A percentile compares a stretch with the other conserved stretches of the same genome.
Conservation (phyloP, 140 eudicot genomes). For the Stevia rebaudiana region DNA sequence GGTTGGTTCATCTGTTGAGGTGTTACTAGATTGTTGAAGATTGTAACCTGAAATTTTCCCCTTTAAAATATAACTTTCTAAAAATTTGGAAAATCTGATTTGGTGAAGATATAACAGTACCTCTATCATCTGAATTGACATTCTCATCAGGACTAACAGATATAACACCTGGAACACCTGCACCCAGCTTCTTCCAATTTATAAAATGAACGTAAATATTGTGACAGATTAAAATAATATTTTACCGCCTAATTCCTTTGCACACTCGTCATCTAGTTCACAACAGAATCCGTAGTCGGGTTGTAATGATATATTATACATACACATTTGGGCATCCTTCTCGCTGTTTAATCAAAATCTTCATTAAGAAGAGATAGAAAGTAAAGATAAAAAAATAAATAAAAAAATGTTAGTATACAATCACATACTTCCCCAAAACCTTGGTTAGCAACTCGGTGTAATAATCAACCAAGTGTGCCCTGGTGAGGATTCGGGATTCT, state of each 20-base stretch:
- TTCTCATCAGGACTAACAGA: conserved; percentile 57
- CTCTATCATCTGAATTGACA: conserved; percentile 55
- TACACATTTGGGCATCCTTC: conserved; percentile 91
- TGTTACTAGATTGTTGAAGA: conserved; percentile 24
- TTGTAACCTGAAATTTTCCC: conserved; percentile 33
- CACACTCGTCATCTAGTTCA: conserved; percentile 70
- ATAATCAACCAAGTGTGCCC: conserved; percentile 66
- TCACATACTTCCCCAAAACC: conserved; percentile 73
- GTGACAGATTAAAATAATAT: neutral
- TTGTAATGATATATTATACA: conserved; percentile 65
- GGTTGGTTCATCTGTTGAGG: conserved; percentile 32
- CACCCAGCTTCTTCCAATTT: conserved; percentile 14
- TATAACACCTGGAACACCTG: conserved; percentile 80
- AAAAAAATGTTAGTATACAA: neutral
- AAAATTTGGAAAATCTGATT: neutral
- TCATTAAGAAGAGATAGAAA: neutral
- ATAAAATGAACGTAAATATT: neutral
- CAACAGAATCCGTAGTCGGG: conserved; percentile 77
- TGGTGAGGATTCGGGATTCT: conserved; percentile 38
- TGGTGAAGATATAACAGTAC: conserved; percentile 24
- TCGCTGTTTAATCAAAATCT: conserved; percentile 40
- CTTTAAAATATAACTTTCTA: neutral
- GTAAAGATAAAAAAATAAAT: conserved; percentile 4
- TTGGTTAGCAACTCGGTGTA: conserved; percentile 52
- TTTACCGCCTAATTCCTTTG: conserved; percentile 60